Evolutionary conservation across 129 eudicot species (phyloP).

Genomic region (Lactuca sativa): DNA sequence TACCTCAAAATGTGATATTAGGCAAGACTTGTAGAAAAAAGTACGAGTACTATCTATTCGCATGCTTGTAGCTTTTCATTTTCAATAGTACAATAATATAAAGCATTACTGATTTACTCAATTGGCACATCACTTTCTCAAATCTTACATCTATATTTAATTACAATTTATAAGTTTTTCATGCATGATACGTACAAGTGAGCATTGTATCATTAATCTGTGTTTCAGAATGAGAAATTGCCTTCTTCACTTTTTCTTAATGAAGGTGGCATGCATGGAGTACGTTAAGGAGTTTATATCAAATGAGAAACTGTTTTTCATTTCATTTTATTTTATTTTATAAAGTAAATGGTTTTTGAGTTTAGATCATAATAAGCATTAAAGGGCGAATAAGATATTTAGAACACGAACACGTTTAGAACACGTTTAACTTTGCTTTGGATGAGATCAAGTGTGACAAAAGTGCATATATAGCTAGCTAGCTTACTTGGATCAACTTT

Average conservation of each 20-base stretch:
- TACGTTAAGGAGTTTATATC: background rate
- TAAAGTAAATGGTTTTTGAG: background rate
- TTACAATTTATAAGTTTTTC: background rate
- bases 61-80: background rate
- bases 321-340: too few species aligned
- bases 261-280: background rate
- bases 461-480: slow-evolving; percentile 2
- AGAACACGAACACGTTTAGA: background rate
- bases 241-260: too few species aligned
- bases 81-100: slow-evolving; percentile 4
- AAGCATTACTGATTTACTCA: background rate
- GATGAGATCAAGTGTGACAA: background rate
- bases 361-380: background rate
- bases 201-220: too few species aligned
- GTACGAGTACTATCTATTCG: background rate
- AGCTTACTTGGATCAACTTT: slow-evolving; percentile 13
- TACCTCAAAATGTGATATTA: slow-evolving; percentile 1
- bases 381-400: background rate
- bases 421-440: background rate
- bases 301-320: too few species aligned
- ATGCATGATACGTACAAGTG: background rate
- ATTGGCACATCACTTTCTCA: slow-evolving; percentile 1
- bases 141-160: background rate
- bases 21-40: background rate
- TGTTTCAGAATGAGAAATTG: too few species aligned